These are phyloP conservation scores for Lotus japonicus DNA, from an alignment of 306 rosid genomes.

Conservation along the genomic window DNA sequence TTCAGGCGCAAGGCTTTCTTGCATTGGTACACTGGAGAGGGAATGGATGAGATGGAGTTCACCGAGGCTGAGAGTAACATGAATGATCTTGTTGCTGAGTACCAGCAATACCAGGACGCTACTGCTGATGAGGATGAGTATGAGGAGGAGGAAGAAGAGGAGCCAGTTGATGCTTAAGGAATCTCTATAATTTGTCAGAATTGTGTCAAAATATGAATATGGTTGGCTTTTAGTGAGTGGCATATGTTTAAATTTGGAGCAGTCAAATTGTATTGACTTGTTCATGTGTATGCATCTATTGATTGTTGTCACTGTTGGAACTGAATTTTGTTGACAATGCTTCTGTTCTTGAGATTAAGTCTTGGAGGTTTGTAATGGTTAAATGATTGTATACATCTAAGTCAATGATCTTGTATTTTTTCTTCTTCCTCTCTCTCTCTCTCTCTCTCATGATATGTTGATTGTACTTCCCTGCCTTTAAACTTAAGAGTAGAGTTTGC, in stretches of 20 bases:
- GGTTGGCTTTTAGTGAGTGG: conserved; percentile 32
- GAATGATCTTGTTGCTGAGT: conserved; percentile 51
- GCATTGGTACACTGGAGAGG: conserved; percentile 54
- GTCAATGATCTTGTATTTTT: not conserved
- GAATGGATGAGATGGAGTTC: conserved; percentile 56
- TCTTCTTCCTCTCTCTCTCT: not conserved
- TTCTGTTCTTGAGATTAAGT: conserved; percentile 27
- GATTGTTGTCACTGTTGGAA: conserved; percentile 20
- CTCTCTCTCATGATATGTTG: not conserved
- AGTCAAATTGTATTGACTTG: conserved; percentile 38
- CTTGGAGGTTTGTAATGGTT: conserved; percentile 25
- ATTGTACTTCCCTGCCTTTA: too few species aligned
- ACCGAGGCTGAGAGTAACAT: conserved; percentile 52
- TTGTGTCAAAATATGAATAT: conserved; percentile 21
- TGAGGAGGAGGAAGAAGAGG: conserved; percentile 42
- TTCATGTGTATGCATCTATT: conserved; percentile 21
- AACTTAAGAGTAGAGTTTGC: not conserved
- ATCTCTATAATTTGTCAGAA: not conserved
- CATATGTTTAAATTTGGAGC: conserved; percentile 28
- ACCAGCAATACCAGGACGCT: conserved; percentile 49
- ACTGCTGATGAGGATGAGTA: conserved; percentile 46
- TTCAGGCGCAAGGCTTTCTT: conserved; percentile 58
- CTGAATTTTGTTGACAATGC: conserved; percentile 29
- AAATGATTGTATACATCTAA: conserved; percentile 9
- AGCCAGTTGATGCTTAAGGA: conserved; percentile 10